A percentile compares a stretch with the other conserved stretches of the same genome.
Conservation (phyloP, 352 stramenopile genomes). For the Saprolegnia parasitica region DNA sequence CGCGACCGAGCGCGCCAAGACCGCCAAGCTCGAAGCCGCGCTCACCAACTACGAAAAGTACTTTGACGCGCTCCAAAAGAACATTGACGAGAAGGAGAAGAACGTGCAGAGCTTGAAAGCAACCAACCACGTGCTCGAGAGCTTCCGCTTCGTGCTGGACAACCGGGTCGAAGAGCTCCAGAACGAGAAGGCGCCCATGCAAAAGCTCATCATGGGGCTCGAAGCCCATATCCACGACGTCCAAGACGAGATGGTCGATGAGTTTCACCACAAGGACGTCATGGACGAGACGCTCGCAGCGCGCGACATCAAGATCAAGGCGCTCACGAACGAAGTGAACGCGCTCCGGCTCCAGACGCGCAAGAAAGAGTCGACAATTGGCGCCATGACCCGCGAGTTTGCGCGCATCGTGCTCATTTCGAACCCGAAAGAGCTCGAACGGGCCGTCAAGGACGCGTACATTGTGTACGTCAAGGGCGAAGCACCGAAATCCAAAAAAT, state of each 20-base stretch:
- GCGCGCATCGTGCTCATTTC: constrained; percentile 62
- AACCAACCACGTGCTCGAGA: constrained; percentile 73
- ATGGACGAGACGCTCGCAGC: constrained; percentile 56
- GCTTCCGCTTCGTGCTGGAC: constrained; percentile 74
- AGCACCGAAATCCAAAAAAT: constrained; percentile 30
- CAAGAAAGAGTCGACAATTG: constrained; percentile 75
- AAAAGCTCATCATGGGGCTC: constrained; percentile 47
- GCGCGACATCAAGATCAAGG: constrained; percentile 75
- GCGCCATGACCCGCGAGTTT: constrained; percentile 76
- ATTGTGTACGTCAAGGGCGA: constrained; percentile 71
- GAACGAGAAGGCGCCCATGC: constrained; percentile 64
- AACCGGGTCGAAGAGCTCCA: constrained; percentile 72
- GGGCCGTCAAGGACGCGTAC: constrained; percentile 74
- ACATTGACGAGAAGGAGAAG: constrained; percentile 68
- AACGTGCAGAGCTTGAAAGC: constrained; percentile 57
- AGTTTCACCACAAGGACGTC: constrained; percentile 60
- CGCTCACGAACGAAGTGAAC: constrained; percentile 69
- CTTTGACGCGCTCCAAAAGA: constrained; percentile 62
- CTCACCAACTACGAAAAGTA: constrained; percentile 68
- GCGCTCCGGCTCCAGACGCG: constrained; percentile 60
- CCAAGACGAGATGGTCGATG: constrained; percentile 66
- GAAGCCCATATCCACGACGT: constrained; percentile 72
- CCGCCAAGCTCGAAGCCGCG: constrained; percentile 53
- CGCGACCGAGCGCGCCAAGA: constrained; percentile 62
- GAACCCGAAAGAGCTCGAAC: constrained; percentile 76